Conservation (phyloP, 306 rosid genomes). For the Abrus precatorius region DNA sequence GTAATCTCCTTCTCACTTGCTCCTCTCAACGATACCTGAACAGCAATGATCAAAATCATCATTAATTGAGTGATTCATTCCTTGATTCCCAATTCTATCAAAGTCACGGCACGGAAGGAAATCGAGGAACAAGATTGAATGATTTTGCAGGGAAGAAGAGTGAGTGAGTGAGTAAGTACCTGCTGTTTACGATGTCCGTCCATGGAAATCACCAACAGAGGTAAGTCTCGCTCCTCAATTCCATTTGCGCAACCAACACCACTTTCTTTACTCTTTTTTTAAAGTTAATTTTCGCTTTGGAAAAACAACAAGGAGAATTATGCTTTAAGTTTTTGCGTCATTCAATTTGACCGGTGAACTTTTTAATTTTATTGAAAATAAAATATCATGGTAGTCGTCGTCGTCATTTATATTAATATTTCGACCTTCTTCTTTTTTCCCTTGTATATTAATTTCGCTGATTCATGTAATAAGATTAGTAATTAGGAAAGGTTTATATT, state of each 20-base stretch:
- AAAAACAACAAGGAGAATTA: neutral
- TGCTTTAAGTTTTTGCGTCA: neutral
- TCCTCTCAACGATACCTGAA: conserved; percentile 92
- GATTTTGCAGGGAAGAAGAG: neutral
- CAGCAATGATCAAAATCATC: conserved; percentile 7
- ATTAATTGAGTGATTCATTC: neutral
- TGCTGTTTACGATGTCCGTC: conserved; percentile 73
- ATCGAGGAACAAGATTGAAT: neutral
- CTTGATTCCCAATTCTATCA: too few species aligned
- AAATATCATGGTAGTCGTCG: neutral
- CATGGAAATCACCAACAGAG: conserved; percentile 54
- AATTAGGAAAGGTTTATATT: too few species aligned
- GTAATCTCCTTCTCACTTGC: conserved; percentile 97
- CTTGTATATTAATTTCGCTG: too few species aligned
- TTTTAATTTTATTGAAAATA: neutral
- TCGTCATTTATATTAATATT: too few species aligned
- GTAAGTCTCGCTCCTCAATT: conserved; percentile 14
- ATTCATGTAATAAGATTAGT: too few species aligned
- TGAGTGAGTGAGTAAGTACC: conserved; percentile 47
- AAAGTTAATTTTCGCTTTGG: neutral
- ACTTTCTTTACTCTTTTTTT: neutral
- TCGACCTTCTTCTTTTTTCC: too few species aligned
- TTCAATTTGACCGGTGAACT: neutral
- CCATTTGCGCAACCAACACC: conserved; percentile 8
- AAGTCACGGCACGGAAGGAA: neutral